A percentile compares a stretch with the other conserved stretches of the same genome.
These are phyloP conservation scores for Malania oleifera DNA, from an alignment of 164 flowering plant genomes.

Conservation along the genomic window DNA sequence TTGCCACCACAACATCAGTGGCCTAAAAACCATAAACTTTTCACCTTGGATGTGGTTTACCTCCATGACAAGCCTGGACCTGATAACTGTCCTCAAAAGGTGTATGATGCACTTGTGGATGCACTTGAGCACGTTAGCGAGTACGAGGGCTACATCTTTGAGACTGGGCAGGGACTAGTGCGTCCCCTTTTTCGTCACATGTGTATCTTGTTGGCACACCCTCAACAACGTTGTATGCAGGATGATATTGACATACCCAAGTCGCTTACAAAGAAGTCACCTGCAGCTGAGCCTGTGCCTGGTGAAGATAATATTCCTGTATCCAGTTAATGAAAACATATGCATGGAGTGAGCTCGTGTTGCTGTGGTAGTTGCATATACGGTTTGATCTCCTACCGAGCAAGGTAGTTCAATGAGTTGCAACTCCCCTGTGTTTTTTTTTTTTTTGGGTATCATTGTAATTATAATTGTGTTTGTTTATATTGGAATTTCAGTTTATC, in stretches of 20 bases:
- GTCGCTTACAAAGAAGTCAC: constrained; percentile 61
- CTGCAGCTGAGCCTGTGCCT: constrained; percentile 38
- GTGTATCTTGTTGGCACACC: constrained; percentile 70
- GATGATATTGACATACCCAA: constrained; percentile 79
- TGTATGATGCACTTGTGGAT: constrained; percentile 86
- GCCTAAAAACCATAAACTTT: constrained; percentile 64
- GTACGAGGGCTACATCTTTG: constrained; percentile 79
- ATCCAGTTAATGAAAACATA: constrained; percentile 42
- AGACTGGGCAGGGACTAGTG: constrained; percentile 73
- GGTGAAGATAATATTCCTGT: constrained; percentile 42
- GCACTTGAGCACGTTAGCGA: constrained; percentile 82
- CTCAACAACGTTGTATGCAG: constrained; percentile 85
- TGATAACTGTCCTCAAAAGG: constrained; percentile 87
- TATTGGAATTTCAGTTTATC: too few relatives aligned
- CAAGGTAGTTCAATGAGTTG: too few relatives aligned
- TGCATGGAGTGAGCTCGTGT: neutral
- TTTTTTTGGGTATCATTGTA: too few relatives aligned
- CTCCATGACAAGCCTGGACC: constrained; percentile 91
- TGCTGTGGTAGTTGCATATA: neutral
- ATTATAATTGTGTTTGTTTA: too few relatives aligned
- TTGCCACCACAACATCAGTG: constrained; percentile 59
- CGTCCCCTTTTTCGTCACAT: constrained; percentile 67
- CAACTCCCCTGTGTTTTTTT: too few relatives aligned
- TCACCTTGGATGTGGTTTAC: constrained; percentile 86
- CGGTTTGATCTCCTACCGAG: too few relatives aligned